Conservation (phyloP, 768 basidiomycete genomes). For the Tubosaeta sp. region DNA sequence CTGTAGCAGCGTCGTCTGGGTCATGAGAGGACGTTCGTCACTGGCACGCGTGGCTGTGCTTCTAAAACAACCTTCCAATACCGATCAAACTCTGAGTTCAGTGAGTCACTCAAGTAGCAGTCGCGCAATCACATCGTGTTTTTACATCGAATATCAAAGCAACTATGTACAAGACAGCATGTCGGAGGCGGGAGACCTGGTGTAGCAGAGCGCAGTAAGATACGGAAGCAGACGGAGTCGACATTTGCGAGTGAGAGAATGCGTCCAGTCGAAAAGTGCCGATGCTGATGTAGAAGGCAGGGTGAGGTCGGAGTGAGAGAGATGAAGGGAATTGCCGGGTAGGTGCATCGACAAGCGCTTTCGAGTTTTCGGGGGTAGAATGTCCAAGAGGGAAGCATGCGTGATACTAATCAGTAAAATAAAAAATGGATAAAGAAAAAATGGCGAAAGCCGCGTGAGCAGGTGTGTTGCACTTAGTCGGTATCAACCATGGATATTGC, state of each 20-base stretch:
- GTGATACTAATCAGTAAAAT: conserved; percentile 28
- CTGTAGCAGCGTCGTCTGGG: conserved; percentile 68
- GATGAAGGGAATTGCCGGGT: conserved; percentile 11
- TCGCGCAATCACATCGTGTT: conserved; percentile 10
- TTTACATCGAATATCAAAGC: conserved; percentile 30
- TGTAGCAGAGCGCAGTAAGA: conserved; percentile 18
- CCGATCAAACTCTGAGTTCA: neutral
- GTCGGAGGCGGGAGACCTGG: conserved; percentile 15
- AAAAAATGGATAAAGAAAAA: conserved; percentile 26
- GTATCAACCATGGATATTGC: conserved; percentile 84
- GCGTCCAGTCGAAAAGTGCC: conserved; percentile 22
- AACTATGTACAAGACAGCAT: conserved; percentile 29
- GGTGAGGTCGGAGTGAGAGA: conserved; percentile 8
- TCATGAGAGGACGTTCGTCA: conserved; percentile 39
- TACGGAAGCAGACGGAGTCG: conserved; percentile 16
- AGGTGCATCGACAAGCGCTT: conserved; percentile 22
- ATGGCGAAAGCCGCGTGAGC: conserved; percentile 8
- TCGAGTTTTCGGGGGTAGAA: conserved; percentile 23
- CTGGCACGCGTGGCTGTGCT: conserved; percentile 23
- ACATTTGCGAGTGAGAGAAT: conserved; percentile 15
- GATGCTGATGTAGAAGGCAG: conserved; percentile 11
- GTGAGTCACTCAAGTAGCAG: conserved; percentile 4
- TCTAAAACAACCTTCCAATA: neutral
- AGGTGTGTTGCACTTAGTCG: conserved; percentile 39
- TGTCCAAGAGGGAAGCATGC: conserved; percentile 23